A percentile compares a stretch with the other conserved stretches of the same genome.
Conservation (phyloP, 306 rosid genomes). For the Glycine latifolia region DNA sequence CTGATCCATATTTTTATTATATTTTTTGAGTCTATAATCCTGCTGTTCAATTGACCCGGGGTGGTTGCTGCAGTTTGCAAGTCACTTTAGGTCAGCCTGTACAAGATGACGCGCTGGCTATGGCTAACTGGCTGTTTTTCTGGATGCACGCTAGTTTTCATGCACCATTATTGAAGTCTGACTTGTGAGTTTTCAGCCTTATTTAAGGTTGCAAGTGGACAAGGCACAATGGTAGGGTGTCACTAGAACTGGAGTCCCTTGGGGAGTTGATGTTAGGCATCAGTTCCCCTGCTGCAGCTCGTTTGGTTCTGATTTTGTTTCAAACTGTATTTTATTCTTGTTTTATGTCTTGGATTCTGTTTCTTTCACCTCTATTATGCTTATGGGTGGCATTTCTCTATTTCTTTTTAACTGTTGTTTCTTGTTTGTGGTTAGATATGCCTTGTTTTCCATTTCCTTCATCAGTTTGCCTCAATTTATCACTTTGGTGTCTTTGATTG, state of each 20-base stretch:
- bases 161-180: not conserved
- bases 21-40: not conserved
- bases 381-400: not conserved
- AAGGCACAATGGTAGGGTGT: not conserved
- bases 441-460: not conserved
- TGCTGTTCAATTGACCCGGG: not conserved
- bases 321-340: constrained; percentile 7
- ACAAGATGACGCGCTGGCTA: no score
- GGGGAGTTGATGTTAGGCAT: not conserved
- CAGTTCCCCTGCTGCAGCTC: not conserved
- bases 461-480: not conserved
- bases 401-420: not conserved
- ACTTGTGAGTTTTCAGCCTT: not conserved
- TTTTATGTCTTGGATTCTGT: not conserved
- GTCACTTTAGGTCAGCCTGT: not conserved
- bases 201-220: not conserved
- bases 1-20: not conserved
- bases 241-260: not conserved
- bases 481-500: not conserved
- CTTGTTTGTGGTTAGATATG: not conserved
- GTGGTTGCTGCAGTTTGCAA: not conserved
- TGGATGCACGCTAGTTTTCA: not conserved
- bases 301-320: not conserved
- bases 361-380: constrained; percentile 17
- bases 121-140: not conserved